These are phyloP conservation scores for Diaporthe amygdali DNA, from an alignment of 2,329 filamentous ascomycete genomes.

Conservation along the genomic window DNA sequence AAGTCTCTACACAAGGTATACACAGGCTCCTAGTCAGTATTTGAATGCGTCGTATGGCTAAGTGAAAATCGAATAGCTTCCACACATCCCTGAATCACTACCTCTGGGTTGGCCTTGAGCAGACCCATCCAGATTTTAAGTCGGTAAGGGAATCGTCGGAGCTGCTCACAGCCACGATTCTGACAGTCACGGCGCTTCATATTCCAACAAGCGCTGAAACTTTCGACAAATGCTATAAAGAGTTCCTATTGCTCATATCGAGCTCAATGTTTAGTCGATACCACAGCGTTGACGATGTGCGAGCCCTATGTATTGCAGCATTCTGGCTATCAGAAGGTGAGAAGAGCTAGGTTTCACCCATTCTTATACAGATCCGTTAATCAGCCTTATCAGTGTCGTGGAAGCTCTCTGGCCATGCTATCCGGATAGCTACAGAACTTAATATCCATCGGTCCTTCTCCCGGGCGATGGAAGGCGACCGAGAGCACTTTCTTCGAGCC, in stretches of 20 bases:
- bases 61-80: not conserved
- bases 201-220: not conserved
- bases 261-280: slow-evolving; percentile 63
- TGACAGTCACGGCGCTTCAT: too few relatives aligned
- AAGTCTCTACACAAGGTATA: too few relatives aligned
- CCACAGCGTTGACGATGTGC: slow-evolving; percentile 62
- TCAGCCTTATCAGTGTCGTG: not conserved
- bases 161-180: too few relatives aligned
- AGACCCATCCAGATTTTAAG: too few relatives aligned
- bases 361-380: not conserved
- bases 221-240: slow-evolving; percentile 29
- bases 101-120: too few relatives aligned
- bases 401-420: not conserved
- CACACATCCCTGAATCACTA: not conserved
- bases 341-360: not conserved
- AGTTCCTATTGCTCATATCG: slow-evolving; percentile 62
- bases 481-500: not conserved
- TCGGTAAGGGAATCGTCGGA: too few relatives aligned
- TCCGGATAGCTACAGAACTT: not conserved
- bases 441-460: not conserved
- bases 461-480: not conserved
- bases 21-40: not conserved
- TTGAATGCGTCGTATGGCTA: not conserved
- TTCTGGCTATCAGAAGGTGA: slow-evolving; percentile 63
- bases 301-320: slow-evolving; percentile 64